These are phyloP conservation scores for Suhomyces bolitotheri DNA, from an alignment of 1,139 yeast genomes.

Conservation along the genomic window DNA sequence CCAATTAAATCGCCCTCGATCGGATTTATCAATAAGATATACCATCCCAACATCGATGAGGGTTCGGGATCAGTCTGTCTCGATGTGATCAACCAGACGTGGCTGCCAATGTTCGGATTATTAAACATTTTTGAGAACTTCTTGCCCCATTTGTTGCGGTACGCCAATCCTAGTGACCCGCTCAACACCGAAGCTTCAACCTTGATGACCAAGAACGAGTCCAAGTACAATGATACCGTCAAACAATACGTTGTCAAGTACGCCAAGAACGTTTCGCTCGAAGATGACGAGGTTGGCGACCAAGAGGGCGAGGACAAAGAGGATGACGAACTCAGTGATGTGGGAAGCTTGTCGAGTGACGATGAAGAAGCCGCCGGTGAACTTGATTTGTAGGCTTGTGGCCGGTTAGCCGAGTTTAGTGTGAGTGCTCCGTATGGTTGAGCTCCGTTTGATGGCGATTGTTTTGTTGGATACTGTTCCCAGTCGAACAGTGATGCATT, in stretches of 20 bases:
- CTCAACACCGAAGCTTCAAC: conserved; percentile 90
- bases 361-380: conserved; percentile 30
- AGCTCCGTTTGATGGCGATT: no score
- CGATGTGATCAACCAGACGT: conserved; percentile 95
- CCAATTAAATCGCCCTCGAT: conserved; percentile 96
- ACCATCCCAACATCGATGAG: conserved; percentile 92
- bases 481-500: no score
- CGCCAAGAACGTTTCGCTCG: conserved; percentile 49
- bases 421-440: no score
- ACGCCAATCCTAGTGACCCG: conserved; percentile 95
- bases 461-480: no score
- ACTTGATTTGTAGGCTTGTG: conserved; percentile 14
- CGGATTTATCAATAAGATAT: conserved; percentile 88
- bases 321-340: conserved; percentile 49
- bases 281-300: conserved; percentile 34
- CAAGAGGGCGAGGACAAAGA: conserved; percentile 43
- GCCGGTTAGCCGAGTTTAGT: background rate
- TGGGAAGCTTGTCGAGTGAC: conserved; percentile 50
- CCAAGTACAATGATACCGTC: conserved; percentile 68
- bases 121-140: conserved; percentile 90
- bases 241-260: conserved; percentile 71
- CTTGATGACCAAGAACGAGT: conserved; percentile 70
- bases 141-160: conserved; percentile 85
- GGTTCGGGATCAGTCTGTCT: conserved; percentile 91
- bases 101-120: conserved; percentile 98